Evolutionary conservation across 352 stramenopile genomes (phyloP).

Genomic region (Pythium vanterpoolii): DNA sequence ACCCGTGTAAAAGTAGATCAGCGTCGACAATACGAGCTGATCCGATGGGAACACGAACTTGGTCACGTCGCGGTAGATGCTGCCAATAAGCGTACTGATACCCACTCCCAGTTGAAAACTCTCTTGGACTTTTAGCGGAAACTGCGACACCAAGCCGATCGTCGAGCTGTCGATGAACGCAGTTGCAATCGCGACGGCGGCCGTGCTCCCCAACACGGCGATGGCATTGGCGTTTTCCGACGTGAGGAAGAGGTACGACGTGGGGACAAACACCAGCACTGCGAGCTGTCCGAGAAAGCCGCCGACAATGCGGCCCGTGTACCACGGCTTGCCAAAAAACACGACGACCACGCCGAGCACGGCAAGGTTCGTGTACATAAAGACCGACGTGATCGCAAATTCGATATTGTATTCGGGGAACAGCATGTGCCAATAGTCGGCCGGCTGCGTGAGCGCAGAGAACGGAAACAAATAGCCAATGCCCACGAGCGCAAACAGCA

Average conservation of each 20-base stretch:
- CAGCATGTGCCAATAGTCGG: conserved; percentile 85
- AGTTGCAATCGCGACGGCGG: conserved; percentile 62
- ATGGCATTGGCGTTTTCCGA: conserved; percentile 62
- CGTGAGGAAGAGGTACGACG: conserved; percentile 68
- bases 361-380: conserved; percentile 83
- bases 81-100: conserved; percentile 77
- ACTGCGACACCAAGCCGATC: conserved; percentile 81
- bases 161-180: conserved; percentile 82
- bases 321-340: conserved; percentile 54
- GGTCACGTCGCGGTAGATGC: conserved; percentile 77
- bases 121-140: conserved; percentile 71
- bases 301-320: conserved; percentile 72
- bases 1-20: conserved; percentile 84
- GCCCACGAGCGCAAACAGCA: conserved; percentile 70
- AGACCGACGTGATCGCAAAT: conserved; percentile 78
- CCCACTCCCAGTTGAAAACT: conserved; percentile 83
- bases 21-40: conserved; percentile 56
- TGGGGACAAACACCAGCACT: conserved; percentile 73
- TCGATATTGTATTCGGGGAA: conserved; percentile 88
- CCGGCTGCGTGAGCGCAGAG: conserved; percentile 85
- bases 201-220: conserved; percentile 66
- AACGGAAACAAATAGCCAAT: conserved; percentile 87
- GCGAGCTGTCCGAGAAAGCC: conserved; percentile 71
- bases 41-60: conserved; percentile 72
- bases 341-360: conserved; percentile 67